Base-by-base conservation (phyloP, 257 asterid genomes). In the Scutellaria galericulata region DNA sequence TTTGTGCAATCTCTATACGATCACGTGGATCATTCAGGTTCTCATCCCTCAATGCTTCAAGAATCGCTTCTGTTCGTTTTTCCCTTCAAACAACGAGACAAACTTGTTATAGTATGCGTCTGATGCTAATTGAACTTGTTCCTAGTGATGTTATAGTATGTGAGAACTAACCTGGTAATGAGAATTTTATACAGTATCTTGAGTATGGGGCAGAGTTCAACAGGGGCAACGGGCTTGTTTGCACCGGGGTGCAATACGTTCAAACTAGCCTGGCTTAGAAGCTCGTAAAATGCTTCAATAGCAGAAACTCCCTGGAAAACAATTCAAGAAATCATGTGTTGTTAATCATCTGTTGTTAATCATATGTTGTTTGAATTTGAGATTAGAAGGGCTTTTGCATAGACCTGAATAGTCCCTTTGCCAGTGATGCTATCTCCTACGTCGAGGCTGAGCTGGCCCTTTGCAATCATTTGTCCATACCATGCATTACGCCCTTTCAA, bases 401-500 rank as follows among this genome's bases (percentile, higher is more conserved):
- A n/a, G 35, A 89, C 97, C 97, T 92, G 98, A 68, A 92, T 92
- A 24, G 91, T 92, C 66, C 98, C 98, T 84, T 92, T 92, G 79
- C 98, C 98, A 5, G 86, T 89, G 68, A 92, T 92, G 88, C 96
- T 92, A 75, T 89, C 96, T 6, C 98, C 98, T 84, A 92, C 76
- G 59, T 92, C 96, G 5, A 87, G 83, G 80, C 94, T 92, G 24
- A 92, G 82, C 71, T 89, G 88, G 44, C 90, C 92, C 73, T 83
- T 92, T 13, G 98, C 98, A 39, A 92, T 81, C 98, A 88, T 92
- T 76, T 92, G 93, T 5, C 98, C 98, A 12, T 89, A 92, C 98
- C 98, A 92, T 0, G 98, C 78, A 45, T 92, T 92, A 39, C 98
- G 98, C 41, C 96, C 98, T 82, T 92, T 92, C 79, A 92, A 72